Percentiles rank a stretch among this genome's conserved stretches.
phyloP scores from a whole-genome alignment of 1,139 yeast species.

The Taiozyma onychis region DNA sequence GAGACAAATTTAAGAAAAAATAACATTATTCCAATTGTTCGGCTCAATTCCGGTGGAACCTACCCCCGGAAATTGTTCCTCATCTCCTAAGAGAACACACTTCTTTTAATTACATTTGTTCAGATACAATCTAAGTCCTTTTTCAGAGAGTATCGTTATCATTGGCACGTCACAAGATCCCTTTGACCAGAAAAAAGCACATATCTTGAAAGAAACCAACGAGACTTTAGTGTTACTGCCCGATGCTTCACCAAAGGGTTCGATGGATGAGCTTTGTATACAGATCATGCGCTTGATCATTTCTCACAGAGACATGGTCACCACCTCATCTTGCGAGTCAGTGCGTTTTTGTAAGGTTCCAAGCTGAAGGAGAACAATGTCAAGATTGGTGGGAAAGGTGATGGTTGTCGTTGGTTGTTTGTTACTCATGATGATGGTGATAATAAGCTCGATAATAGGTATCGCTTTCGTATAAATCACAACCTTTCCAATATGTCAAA shows the following conservation, averaged over 20 bases:
- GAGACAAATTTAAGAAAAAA: too few species aligned
- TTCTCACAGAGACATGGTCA: conserved; percentile 59
- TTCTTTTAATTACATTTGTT: too few species aligned
- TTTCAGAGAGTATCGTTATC: too few species aligned
- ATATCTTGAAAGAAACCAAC: conserved; percentile 51
- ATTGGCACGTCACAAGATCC: conserved; percentile 33
- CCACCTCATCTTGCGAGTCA: conserved; percentile 84
- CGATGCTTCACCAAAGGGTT: conserved; percentile 82
- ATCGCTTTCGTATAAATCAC: too few species aligned
- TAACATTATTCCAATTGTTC: too few species aligned
- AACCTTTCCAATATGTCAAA: conserved; percentile 8
- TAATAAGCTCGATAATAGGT: conserved; percentile 47
- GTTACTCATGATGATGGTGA: conserved; percentile 69
- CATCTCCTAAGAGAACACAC: too few species aligned
- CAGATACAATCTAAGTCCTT: too few species aligned
- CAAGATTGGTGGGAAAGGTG: conserved; percentile 79
- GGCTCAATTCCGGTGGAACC: too few species aligned
- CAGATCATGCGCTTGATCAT: conserved; percentile 71
- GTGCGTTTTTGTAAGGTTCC: conserved; percentile 70
- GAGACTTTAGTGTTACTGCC: conserved; percentile 39
- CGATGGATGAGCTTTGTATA: conserved; percentile 63
- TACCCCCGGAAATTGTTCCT: too few species aligned
- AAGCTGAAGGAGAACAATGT: conserved; percentile 22
- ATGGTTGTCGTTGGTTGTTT: conserved; percentile 84
- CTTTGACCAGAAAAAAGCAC: conserved; percentile 62